Evolutionary conservation across 495 filamentous ascomycete genomes (phyloP).

Genomic region (Penicillium mononematosum): DNA sequence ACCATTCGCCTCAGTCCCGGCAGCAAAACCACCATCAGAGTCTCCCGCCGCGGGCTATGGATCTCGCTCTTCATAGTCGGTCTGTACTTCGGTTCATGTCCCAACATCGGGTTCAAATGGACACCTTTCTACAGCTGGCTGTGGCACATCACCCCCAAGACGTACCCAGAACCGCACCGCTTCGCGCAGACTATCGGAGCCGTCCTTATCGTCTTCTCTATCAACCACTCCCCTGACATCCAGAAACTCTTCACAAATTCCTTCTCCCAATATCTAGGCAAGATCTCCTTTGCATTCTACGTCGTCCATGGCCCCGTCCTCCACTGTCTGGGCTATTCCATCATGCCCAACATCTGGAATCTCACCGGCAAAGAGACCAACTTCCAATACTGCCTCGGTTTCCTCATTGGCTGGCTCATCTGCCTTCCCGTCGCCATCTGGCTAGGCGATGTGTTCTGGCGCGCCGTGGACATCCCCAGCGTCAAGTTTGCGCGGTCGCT

Average conservation of each 20-base stretch:
- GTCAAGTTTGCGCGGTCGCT: constrained; percentile 56
- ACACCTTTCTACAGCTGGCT: constrained; percentile 49
- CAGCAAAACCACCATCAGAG: constrained; percentile 34
- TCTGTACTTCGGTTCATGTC: constrained; percentile 45
- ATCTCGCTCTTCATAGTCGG: constrained; percentile 46
- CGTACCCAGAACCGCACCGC: constrained; percentile 44
- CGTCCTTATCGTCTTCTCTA: constrained; percentile 53
- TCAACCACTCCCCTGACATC: constrained; percentile 53
- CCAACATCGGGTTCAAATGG: constrained; percentile 45
- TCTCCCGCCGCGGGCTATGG: constrained; percentile 55
- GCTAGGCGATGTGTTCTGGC: constrained; percentile 59
- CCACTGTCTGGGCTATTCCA: constrained; percentile 45
- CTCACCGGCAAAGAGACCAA: constrained; percentile 54
- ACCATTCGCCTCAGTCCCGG: constrained; percentile 23
- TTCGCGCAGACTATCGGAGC: constrained; percentile 54
- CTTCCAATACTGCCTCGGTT: constrained; percentile 50
- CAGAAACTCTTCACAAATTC: constrained; percentile 54
- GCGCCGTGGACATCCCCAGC: constrained; percentile 56
- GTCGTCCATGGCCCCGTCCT: constrained; percentile 63
- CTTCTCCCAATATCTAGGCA: constrained; percentile 61
- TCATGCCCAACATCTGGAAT: constrained; percentile 54
- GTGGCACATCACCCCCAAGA: constrained; percentile 39
- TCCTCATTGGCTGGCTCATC: constrained; percentile 50
- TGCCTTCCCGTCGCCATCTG: constrained; percentile 54
- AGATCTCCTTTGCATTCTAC: constrained; percentile 63